These are phyloP conservation scores for Taphrina communis DNA, from an alignment of 1,139 yeast genomes.

Conservation along the genomic window DNA sequence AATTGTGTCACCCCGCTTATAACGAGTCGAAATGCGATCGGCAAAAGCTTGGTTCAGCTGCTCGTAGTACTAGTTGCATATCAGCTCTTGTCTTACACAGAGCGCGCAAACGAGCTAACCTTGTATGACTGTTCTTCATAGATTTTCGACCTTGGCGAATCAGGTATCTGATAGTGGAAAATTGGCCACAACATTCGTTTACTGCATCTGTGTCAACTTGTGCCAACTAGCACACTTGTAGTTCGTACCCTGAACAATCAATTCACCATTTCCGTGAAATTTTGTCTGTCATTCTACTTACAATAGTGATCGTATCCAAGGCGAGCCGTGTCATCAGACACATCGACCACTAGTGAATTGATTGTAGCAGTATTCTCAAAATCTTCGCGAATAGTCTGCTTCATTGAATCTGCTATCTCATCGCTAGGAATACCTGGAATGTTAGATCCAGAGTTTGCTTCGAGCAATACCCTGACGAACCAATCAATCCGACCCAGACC, in stretches of 20 bases:
- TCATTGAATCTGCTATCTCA: conserved; percentile 65
- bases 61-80: conserved; percentile 60
- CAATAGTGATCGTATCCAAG: conserved; percentile 39
- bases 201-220: conserved; percentile 80
- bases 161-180: conserved; percentile 94
- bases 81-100: background rate
- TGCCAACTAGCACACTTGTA: conserved; percentile 61
- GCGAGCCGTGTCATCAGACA: conserved; percentile 31
- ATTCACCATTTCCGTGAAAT: background rate
- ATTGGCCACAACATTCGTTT: conserved; percentile 97
- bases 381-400: conserved; percentile 47
- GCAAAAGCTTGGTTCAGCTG: conserved; percentile 80
- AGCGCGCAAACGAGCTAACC: background rate
- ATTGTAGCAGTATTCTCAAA: conserved; percentile 47
- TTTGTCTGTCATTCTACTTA: background rate
- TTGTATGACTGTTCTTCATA: conserved; percentile 96
- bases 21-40: conserved; percentile 68
- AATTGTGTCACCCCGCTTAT: conserved; percentile 71
- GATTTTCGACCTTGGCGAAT: conserved; percentile 89
- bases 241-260: conserved; percentile 36
- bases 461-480: background rate
- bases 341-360: conserved; percentile 31
- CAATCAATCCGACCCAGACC: conserved; percentile 71
- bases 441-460: background rate
- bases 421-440: conserved; percentile 91